Percentiles rank a stretch among this genome's conserved stretches.
These are phyloP conservation scores for Trichoderma breve DNA, from an alignment of 2,329 filamentous ascomycete genomes.

Conservation along the genomic window DNA sequence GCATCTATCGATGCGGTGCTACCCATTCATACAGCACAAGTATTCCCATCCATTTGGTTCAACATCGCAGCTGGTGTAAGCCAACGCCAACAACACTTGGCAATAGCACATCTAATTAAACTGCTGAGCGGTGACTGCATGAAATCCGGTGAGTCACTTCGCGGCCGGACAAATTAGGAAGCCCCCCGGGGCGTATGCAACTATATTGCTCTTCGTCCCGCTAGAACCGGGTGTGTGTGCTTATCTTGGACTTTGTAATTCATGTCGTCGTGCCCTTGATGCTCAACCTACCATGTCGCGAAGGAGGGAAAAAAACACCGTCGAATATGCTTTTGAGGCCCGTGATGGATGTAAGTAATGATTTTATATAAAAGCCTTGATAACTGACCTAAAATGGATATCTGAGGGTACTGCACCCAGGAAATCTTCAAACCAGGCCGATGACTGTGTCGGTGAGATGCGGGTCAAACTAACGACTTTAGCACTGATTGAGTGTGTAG, in stretches of 20 bases:
- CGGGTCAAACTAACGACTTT: background rate
- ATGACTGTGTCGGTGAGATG: background rate
- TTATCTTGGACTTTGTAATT: background rate
- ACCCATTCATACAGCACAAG: background rate
- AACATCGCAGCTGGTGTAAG: background rate
- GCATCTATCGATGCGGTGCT: background rate
- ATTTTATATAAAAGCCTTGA: background rate
- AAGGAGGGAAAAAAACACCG: background rate
- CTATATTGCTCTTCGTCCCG: background rate
- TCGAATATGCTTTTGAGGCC: background rate
- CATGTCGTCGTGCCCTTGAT: background rate
- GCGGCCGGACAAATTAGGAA: background rate
- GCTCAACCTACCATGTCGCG: background rate
- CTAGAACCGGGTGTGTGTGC: background rate
- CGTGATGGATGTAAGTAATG: background rate
- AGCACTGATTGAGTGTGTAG: background rate
- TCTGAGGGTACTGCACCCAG: conserved; percentile 1
- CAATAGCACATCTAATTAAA: background rate
- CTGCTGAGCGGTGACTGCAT: background rate
- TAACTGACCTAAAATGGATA: background rate
- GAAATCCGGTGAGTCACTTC: background rate
- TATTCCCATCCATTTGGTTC: background rate
- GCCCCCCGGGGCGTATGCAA: background rate
- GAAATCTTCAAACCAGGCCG: background rate
- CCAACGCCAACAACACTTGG: background rate